Base-by-base conservation (phyloP, 495 filamentous ascomycete species). In the Aspergillus funiculosus region DNA sequence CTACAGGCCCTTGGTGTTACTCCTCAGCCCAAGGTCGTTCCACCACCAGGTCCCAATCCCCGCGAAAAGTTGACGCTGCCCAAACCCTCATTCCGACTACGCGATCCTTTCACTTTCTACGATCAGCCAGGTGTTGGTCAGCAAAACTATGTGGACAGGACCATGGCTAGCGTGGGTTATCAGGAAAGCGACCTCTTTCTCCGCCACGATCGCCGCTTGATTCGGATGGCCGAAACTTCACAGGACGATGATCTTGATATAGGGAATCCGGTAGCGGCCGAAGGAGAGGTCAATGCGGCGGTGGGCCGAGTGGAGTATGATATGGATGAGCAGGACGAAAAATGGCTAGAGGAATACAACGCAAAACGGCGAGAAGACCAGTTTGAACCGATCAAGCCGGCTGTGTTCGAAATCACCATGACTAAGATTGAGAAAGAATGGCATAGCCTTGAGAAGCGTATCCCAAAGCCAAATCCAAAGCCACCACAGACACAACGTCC, bases 361-460 rank as follows among this genome's bases (percentile, higher is more conserved):
- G 65, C 68, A 5, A 80, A 84, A 46, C 78, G 94, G 26, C 83
- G 82, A 56, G 69, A 73, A 2, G 74, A 83, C 46, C 79, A 83
- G 26, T 76, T 86, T 15, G 86, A 90, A 35, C 71, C 83, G 0
- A 92, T 99, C 51, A 89, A 88, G 29, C 85, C 89, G 14, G 89
- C 94, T 36, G 76, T 96, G 35, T 95, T 99, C 52, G 92, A 99
- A 63, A 88, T 96, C 37, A 90, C 89, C 13, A 95, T 98, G 72
- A 98, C 92, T 4, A 95, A 94, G 61, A 96, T 97, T 47, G 92
- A 98, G 62, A 96, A 95, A 62, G 89, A 97, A 59, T 99, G 91
- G 89, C 86, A 96, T 63, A 84, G 86, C 9, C 75, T 99, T 2
- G 94, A 99, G 60, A 95, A 94, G 66, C 78, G 87, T 42, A 96